A percentile compares a stretch with the other conserved stretches of the same genome.
These are phyloP conservation scores for Candida multigemmis DNA, from an alignment of 805 yeast genomes.

Conservation along the genomic window DNA sequence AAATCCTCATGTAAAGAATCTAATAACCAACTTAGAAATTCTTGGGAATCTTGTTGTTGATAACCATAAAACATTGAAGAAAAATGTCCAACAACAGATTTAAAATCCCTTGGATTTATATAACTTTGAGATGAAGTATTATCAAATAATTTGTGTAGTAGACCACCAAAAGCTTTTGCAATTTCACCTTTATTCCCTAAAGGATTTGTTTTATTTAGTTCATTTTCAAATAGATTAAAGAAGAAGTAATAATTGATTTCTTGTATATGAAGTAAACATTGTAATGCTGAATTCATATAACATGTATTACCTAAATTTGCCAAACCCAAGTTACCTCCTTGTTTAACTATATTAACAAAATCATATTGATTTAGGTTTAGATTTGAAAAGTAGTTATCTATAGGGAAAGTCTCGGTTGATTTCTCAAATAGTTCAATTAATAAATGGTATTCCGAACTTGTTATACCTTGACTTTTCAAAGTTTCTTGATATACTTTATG, in stretches of 20 bases:
- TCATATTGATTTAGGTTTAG: slow-evolving; percentile 7
- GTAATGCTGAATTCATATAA: slow-evolving; percentile 91
- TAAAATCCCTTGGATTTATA: slow-evolving; percentile 68
- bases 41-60: slow-evolving; percentile 91
- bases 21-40: slow-evolving; percentile 75
- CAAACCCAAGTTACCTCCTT: slow-evolving; percentile 47
- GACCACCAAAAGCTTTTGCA: slow-evolving; percentile 64
- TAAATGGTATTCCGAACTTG: slow-evolving; percentile 2
- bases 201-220: slow-evolving; percentile 71
- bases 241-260: slow-evolving; percentile 73
- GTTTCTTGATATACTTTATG: slow-evolving; percentile 12
- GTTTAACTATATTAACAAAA: slow-evolving; percentile 4
- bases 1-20: slow-evolving; percentile 91
- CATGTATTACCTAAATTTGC: slow-evolving; percentile 83
- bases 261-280: slow-evolving; percentile 80
- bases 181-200: slow-evolving; percentile 79
- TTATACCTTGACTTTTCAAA: slow-evolving; percentile 22
- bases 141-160: slow-evolving; percentile 54
- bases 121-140: slow-evolving; percentile 3
- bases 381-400: slow-evolving; percentile 11
- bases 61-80: slow-evolving; percentile 73
- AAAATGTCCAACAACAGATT: slow-evolving; percentile 66
- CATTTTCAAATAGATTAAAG: slow-evolving; percentile 48
- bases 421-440: slow-evolving; percentile 11
- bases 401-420: slow-evolving; percentile 9